These are phyloP conservation scores for Carpinus fangiana DNA, from an alignment of 306 rosid species.

Conservation along the genomic window DNA sequence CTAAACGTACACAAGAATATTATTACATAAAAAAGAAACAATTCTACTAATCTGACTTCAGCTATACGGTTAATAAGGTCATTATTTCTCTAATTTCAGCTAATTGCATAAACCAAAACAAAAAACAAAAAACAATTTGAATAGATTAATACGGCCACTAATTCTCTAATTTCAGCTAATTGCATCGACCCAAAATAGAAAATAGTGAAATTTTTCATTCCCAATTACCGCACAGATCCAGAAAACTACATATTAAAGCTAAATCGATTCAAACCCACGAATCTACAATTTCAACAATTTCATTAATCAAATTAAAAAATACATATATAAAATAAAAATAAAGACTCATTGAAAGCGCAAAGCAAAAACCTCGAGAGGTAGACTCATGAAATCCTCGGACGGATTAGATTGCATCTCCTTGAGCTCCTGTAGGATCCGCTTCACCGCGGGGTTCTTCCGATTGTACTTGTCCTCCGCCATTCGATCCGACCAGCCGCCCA, in stretches of 20 bases:
- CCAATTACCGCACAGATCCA: slow-evolving; percentile 1
- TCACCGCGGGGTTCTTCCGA: slow-evolving; percentile 84
- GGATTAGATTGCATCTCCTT: slow-evolving; percentile 96
- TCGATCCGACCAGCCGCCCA: not conserved
- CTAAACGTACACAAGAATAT: not conserved
- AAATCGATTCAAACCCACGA: not conserved
- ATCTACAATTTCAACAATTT: not conserved
- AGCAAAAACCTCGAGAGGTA: slow-evolving; percentile 74
- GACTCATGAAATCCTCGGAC: slow-evolving; percentile 92
- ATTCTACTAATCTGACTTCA: not conserved
- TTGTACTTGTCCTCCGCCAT: slow-evolving; percentile 87
- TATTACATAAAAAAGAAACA: not conserved
- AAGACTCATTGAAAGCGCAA: not conserved
- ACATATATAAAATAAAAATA: not conserved
- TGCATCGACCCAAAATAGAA: not conserved
- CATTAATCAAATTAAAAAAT: not conserved
- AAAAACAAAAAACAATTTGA: not conserved
- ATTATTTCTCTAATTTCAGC: not conserved
- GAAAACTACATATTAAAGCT: not conserved
- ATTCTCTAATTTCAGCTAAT: not conserved
- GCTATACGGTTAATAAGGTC: not conserved
- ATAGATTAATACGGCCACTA: not conserved
- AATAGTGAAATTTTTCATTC: not conserved
- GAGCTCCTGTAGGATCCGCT: slow-evolving; percentile 90
- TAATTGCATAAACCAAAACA: not conserved